Conservation (phyloP, 2,329 filamentous ascomycete species). For the Exophiala viscosa region DNA sequence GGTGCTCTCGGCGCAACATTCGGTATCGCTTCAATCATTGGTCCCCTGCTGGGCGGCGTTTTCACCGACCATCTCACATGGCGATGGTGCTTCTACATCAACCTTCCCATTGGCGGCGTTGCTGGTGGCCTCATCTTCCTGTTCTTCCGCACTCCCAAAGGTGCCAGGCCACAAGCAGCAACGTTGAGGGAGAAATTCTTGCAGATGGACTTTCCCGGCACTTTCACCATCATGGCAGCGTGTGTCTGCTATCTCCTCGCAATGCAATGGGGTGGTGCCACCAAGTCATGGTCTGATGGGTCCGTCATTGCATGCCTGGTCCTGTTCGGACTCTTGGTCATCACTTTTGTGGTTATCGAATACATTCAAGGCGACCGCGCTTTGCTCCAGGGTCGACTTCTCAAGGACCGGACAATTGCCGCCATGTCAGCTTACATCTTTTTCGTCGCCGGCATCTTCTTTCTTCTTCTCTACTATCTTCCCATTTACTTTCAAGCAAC, state of each 20-base stretch:
- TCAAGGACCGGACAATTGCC: constrained; percentile 38
- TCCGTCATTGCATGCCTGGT: constrained; percentile 46
- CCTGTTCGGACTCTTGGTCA: constrained; percentile 39
- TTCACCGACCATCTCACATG: constrained; percentile 33
- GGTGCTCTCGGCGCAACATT: constrained; percentile 31
- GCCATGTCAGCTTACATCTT: constrained; percentile 37
- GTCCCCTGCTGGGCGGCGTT: constrained; percentile 32
- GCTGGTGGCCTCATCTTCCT: constrained; percentile 28
- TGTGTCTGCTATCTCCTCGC: constrained; percentile 44
- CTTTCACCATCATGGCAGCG: constrained; percentile 38
- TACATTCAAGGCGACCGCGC: constrained; percentile 40
- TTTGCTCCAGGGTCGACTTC: constrained; percentile 37
- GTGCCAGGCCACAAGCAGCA: constrained; percentile 24
- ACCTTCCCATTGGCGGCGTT: constrained; percentile 34
- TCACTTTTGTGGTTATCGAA: constrained; percentile 37
- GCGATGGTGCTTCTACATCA: constrained; percentile 39
- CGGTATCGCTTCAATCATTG: constrained; percentile 31
- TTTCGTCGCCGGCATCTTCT: constrained; percentile 36
- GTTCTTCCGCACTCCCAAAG: constrained; percentile 31
- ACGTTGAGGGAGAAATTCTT: constrained; percentile 37
- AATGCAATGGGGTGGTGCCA: constrained; percentile 44
- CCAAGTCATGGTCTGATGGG: constrained; percentile 36
- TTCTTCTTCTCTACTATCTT: constrained; percentile 43
- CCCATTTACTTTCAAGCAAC: constrained; percentile 50
- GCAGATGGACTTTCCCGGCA: constrained; percentile 46